A percentile compares a stretch with the other conserved stretches of the same genome.
These are phyloP conservation scores for Lodderomyces jiufengensis DNA, from an alignment of 1,139 yeast species.

Conservation along the genomic window DNA sequence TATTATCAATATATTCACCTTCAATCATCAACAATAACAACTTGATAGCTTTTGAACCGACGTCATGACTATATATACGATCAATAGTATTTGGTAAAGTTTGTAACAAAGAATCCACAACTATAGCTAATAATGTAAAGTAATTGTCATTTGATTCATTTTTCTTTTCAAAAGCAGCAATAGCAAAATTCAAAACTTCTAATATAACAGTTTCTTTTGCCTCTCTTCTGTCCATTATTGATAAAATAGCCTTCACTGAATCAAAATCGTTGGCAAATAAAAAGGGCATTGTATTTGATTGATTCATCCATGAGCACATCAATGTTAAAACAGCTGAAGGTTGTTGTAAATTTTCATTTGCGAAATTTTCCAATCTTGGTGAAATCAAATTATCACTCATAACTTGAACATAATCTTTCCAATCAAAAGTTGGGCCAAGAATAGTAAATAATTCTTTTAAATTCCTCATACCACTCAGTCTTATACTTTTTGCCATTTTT, in stretches of 20 bases:
- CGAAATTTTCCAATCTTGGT: constrained; percentile 66
- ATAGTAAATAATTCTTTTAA: constrained; percentile 48
- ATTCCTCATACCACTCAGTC: constrained; percentile 61
- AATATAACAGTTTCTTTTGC: constrained; percentile 68
- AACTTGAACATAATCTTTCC: constrained; percentile 52
- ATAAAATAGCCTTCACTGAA: constrained; percentile 54
- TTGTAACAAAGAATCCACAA: constrained; percentile 53
- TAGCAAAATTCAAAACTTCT: constrained; percentile 55
- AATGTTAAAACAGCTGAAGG: constrained; percentile 73
- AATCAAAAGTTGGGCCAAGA: constrained; percentile 46
- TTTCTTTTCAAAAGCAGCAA: constrained; percentile 36
- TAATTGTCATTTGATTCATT: constrained; percentile 39
- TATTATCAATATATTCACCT: constrained; percentile 56
- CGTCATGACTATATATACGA: constrained; percentile 41
- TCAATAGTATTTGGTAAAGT: constrained; percentile 50
- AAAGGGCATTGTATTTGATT: constrained; percentile 46
- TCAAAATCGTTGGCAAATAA: constrained; percentile 55
- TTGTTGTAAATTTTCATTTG: constrained; percentile 75
- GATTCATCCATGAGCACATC: constrained; percentile 61
- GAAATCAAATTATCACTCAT: constrained; percentile 54
- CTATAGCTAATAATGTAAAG: constrained; percentile 47
- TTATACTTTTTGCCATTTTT: constrained; percentile 50
- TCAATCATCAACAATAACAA: constrained; percentile 55
- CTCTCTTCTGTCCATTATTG: constrained; percentile 46
- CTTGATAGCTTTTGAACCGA: constrained; percentile 51